Evolutionary conservation across 116 monocot genomes (phyloP), one percentile per base, ranked within the genome.

Genomic region (Posidonia oceanica): DNA sequence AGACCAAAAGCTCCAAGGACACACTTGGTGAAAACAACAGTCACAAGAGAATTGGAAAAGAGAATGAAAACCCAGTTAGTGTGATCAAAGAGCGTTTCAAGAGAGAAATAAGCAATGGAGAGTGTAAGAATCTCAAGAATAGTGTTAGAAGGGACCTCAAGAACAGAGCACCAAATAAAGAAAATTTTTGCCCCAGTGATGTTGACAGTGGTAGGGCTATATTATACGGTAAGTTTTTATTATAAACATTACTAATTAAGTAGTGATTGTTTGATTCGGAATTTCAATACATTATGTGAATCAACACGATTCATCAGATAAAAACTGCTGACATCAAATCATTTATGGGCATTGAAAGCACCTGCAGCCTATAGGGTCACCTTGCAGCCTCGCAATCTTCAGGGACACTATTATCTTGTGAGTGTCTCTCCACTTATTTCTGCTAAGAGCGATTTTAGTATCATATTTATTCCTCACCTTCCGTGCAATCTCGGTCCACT

Each of bases 381-480:
- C 36, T 39, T 69, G 56, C 36, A 69, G 8, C 58, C 56, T 69
- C 36, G 56, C 48, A 69, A 69, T 36, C 69, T 69, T 15, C 36
- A 72, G 22, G 73, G 73, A 6, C 64, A 73, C 54, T 73, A 64
- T 73, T 73, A 73, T 22, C 15, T 73, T 73, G 73, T 57, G 15
- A 73, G 73, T 65, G n/a, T 21, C 23, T 36, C 6, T n/a, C 39
- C 61, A 60, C 3, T 64, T 14, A 13, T 17, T 51, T 14, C 5
- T 59, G 22, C 6, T 29, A 36, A 54, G 23, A 54, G 14, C 5
- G 36, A 54, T 55, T 29, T 52, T 14, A 15, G 15, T 36, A 69
- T 20, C 13, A 52, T 21, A 22, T 67, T 51, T 48, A 52, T 3
- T 14, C 0, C 0, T 52, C 52, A 22, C 18, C 20, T 14, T 1